phyloP scores from a whole-genome alignment of 345 rosid genomes.

The Passiflora organensis region DNA sequence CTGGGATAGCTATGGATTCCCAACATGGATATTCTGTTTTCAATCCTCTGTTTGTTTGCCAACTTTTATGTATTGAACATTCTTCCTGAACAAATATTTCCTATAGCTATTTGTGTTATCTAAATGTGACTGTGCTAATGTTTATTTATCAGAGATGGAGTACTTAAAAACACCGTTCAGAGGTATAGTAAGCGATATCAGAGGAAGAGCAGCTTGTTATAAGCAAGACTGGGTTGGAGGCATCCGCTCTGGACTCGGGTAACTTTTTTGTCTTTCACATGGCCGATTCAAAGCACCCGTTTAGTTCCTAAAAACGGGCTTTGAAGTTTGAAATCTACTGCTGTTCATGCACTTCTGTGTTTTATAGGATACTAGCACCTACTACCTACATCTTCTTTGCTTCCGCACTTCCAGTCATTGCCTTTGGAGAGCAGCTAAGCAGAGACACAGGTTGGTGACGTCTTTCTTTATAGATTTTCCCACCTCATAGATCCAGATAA shows the following conservation, averaged over 20 bases:
- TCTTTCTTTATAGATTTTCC: background rate
- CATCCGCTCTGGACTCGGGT: slow-evolving; percentile 54
- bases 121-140: background rate
- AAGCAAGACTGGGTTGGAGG: slow-evolving; percentile 64
- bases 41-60: background rate
- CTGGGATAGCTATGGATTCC: background rate
- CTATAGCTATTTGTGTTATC: too few species aligned
- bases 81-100: too few species aligned
- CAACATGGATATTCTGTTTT: background rate
- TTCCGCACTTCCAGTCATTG: slow-evolving; percentile 78
- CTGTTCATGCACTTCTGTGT: background rate
- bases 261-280: background rate
- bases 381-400: slow-evolving; percentile 82
- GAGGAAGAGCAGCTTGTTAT: slow-evolving; percentile 55
- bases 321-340: too few species aligned
- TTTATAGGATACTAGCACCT: slow-evolving; percentile 69
- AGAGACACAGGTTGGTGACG: slow-evolving; percentile 55
- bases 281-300: background rate
- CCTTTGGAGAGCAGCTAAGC: slow-evolving; percentile 80
- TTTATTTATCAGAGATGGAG: slow-evolving; percentile 32
- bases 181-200: slow-evolving; percentile 50
- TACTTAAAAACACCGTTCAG: slow-evolving; percentile 36
- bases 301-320: too few species aligned
- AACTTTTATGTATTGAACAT: too few species aligned
- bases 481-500: too few species aligned